Base-by-base conservation (phyloP, 2,329 filamentous ascomycete species). In the Ciborinia camelliae region DNA sequence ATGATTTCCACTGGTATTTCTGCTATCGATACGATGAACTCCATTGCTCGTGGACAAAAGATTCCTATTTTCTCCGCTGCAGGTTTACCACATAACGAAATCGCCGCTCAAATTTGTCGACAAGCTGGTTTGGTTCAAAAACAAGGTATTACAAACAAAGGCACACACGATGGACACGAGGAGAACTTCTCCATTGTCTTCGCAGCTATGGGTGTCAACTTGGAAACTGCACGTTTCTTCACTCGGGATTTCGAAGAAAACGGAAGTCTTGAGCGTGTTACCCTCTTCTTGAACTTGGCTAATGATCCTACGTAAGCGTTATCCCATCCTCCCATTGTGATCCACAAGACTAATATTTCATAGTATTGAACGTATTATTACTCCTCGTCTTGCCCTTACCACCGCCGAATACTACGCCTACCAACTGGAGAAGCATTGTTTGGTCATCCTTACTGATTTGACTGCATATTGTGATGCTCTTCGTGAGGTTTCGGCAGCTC, bases 181-280 rank as follows among this genome's bases (percentile, higher is more conserved):
- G 95, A 99, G 76, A 99, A 99, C 83, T 99, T 99, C 85, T 97
- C 93, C 67, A 99, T 99, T 75, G 95, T 99, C 65, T 99, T 99
- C 77, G 96, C 92, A 76, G 95, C 95, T 76, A 99, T 99, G 95
- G 95, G 95, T 92, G 95, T 99, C 73, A 99, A 99, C 83, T 88
- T 99, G 89, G 95, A 99, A 78, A 99, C 95, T 39, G 91, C 90
- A 74, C 90, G 95, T 73, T 99, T 99, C 86, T 99, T 99, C 83
- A 98, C 94, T 45, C 87, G 92, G 71, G 95, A 99, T 75, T 99
- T 99, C 76, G 95, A 99, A 79, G 92, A 99, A 85, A 99, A 99
- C 79, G 96, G 96, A 73, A 96, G 91, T 81, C 88, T 99, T 88
- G 95, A 97, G 82, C 91, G 95, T 80, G 89, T 91, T 73, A 98